Conservation (phyloP, 1,139 yeast genomes). For the Geotrichum aggregatum region DNA sequence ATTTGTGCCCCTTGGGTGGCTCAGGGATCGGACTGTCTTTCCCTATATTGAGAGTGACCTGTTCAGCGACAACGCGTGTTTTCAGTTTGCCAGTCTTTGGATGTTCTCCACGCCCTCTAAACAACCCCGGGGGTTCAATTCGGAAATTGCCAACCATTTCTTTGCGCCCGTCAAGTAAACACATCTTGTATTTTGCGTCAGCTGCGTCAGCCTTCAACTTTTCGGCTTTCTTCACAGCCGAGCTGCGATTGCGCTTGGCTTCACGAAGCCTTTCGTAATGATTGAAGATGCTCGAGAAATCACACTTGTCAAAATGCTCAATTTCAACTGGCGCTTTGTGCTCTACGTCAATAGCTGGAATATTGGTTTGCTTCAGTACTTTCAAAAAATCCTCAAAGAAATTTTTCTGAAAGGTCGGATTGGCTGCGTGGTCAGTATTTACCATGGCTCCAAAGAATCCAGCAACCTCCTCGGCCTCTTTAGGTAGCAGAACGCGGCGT, state of each 20-base stretch:
- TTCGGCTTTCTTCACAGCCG: slow-evolving; percentile 67
- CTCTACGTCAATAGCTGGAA: slow-evolving; percentile 43
- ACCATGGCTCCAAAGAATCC: slow-evolving; percentile 89
- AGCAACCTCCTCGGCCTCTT: slow-evolving; percentile 91
- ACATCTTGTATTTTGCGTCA: slow-evolving; percentile 79
- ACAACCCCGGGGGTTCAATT: slow-evolving; percentile 93
- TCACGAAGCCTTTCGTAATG: slow-evolving; percentile 68
- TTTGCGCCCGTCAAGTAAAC: slow-evolving; percentile 78
- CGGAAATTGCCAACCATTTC: slow-evolving; percentile 92
- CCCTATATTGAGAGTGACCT: slow-evolving; percentile 78
- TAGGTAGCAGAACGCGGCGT: slow-evolving; percentile 65
- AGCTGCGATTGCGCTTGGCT: slow-evolving; percentile 62
- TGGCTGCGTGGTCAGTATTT: slow-evolving; percentile 83
- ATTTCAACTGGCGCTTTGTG: slow-evolving; percentile 45
- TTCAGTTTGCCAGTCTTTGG: slow-evolving; percentile 86
- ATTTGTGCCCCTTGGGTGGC: slow-evolving; percentile 81
- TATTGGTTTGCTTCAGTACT: slow-evolving; percentile 68
- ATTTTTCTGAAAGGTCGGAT: slow-evolving; percentile 80
- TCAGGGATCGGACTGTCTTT: slow-evolving; percentile 67
- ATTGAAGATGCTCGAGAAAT: slow-evolving; percentile 69
- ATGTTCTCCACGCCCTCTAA: slow-evolving; percentile 95
- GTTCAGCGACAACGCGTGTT: slow-evolving; percentile 77
- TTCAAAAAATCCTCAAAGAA: slow-evolving; percentile 73
- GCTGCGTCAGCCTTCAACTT: slow-evolving; percentile 67
- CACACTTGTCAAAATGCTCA: slow-evolving; percentile 62